A percentile compares a stretch with the other conserved stretches of the same genome.
Evolutionary conservation across 768 basidiomycete species (phyloP).

Genomic region (Paxillus ammoniavirescens): DNA sequence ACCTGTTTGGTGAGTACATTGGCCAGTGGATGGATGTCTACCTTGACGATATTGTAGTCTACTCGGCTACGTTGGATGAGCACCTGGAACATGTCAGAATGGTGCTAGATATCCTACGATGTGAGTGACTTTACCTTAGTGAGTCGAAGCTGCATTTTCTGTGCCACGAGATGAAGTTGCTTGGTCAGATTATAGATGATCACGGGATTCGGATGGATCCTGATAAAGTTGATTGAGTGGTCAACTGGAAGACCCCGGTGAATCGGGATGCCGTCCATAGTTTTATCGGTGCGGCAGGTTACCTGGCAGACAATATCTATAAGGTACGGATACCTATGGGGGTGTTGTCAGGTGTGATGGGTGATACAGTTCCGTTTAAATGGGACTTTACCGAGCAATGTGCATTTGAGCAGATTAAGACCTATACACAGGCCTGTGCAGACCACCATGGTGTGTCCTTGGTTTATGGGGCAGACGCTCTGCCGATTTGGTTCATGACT

Average conservation of each 20-base stretch:
- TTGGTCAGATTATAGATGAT: conserved; percentile 36
- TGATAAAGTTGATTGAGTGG: conserved; percentile 37
- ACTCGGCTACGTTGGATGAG: conserved; percentile 20
- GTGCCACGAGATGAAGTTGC: conserved; percentile 31
- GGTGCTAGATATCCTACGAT: conserved; percentile 33
- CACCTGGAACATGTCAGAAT: conserved; percentile 30
- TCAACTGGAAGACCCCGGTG: conserved; percentile 30
- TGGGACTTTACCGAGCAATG: too few species aligned
- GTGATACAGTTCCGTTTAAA: too few species aligned
- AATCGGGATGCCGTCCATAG: conserved; percentile 5
- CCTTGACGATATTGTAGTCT: conserved; percentile 5
- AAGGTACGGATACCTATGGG: too few species aligned
- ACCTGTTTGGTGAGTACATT: conserved; percentile 27
- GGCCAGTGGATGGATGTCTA: conserved; percentile 1
- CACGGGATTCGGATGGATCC: conserved; percentile 42
- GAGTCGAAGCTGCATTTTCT: conserved; percentile 17
- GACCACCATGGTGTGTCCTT: too few species aligned
- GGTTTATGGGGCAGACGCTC: too few species aligned
- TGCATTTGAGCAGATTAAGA: too few species aligned
- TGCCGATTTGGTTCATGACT: too few species aligned
- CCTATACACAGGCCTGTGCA: too few species aligned
- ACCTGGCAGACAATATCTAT: background rate
- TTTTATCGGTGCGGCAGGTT: background rate
- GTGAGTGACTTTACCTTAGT: conserved; percentile 32
- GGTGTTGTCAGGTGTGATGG: too few species aligned